Conservation (phyloP, 495 filamentous ascomycete species). For the Aspergillus indologenus region DNA sequence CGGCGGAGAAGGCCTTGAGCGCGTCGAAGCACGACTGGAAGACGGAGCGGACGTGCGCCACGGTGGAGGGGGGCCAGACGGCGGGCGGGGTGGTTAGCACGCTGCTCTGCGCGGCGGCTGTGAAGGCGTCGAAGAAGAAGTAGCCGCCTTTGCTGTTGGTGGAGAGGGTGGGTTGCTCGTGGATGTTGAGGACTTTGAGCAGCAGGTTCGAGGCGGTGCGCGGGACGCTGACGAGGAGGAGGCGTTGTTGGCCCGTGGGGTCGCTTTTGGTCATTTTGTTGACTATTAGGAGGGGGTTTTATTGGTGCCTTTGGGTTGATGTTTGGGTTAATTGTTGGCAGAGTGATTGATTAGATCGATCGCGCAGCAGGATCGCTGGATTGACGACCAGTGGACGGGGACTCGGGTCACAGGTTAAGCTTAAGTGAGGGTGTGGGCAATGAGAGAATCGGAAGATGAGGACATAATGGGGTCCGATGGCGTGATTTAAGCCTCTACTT, state of each 20-base stretch:
- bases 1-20: conserved; percentile 21
- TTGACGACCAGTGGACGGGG: neutral
- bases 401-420: neutral
- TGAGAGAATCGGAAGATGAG: neutral
- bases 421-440: neutral
- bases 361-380: neutral
- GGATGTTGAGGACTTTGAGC: conserved; percentile 13
- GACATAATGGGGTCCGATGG: neutral
- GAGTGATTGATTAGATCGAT: neutral
- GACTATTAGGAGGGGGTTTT: too few relatives aligned
- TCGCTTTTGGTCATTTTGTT: neutral
- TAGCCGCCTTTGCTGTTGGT: conserved; percentile 35
- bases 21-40: conserved; percentile 22
- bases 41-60: conserved; percentile 1
- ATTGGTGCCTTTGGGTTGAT: too few relatives aligned
- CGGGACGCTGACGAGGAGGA: conserved; percentile 31
- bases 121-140: conserved; percentile 32
- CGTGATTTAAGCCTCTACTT: neutral
- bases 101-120: neutral
- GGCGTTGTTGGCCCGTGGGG: neutral
- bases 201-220: conserved; percentile 32
- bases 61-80: conserved; percentile 22
- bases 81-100: conserved; percentile 14
- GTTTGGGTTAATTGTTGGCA: neutral
- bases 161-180: conserved; percentile 30